These are phyloP conservation scores for Solanum paucissectum DNA, from an alignment of 257 asterid species.

Conservation along the genomic window DNA sequence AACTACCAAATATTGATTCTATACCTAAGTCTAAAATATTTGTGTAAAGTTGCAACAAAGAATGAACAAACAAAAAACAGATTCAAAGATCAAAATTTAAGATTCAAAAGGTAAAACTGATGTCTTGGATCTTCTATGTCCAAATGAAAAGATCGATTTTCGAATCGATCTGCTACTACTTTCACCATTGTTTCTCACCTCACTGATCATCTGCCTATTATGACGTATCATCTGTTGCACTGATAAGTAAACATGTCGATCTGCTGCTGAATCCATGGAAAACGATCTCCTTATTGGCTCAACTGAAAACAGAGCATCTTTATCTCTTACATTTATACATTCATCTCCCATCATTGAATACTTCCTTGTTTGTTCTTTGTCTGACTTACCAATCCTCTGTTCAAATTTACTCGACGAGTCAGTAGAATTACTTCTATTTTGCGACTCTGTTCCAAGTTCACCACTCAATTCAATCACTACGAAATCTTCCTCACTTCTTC, in stretches of 20 bases:
- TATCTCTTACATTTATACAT: conserved; percentile 37
- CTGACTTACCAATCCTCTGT: conserved; percentile 10
- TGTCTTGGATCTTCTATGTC: conserved; percentile 50
- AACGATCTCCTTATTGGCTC: conserved; percentile 75
- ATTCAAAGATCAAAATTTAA: not conserved
- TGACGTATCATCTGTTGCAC: conserved; percentile 50
- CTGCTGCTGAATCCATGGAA: conserved; percentile 81
- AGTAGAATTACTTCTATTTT: conserved; percentile 26
- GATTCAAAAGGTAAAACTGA: conserved; percentile 43
- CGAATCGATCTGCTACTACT: conserved; percentile 48
- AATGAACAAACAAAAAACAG: not conserved
- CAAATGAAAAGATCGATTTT: conserved; percentile 61
- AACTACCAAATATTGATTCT: not conserved
- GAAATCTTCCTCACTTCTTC: conserved; percentile 31
- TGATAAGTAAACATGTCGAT: conserved; percentile 38
- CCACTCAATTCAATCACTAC: conserved; percentile 32
- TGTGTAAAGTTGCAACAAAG: not conserved
- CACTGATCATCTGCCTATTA: conserved; percentile 15
- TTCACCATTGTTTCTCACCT: conserved; percentile 29
- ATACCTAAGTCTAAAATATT: not conserved
- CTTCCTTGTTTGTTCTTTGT: conserved; percentile 18
- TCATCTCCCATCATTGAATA: conserved; percentile 84
- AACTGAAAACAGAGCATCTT: conserved; percentile 40
- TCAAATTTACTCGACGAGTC: conserved; percentile 39
- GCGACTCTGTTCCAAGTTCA: conserved; percentile 10